phyloP scores from a whole-genome alignment of 371 early-diverging fungal species.

The Smittium mucronatum region DNA sequence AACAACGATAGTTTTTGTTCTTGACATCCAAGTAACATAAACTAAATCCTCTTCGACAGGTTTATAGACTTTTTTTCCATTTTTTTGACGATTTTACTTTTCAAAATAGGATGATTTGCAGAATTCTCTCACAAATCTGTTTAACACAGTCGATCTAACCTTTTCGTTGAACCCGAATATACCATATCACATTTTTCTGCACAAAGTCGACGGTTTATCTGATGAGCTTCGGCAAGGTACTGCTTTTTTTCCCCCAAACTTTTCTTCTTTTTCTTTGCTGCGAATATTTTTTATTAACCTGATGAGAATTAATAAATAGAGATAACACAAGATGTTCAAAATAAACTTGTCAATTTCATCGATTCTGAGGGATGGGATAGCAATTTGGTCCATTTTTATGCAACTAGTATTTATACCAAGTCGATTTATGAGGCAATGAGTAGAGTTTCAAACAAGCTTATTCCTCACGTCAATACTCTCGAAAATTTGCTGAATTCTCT shows the following conservation, averaged over 20 bases:
- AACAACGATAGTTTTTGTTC: conserved; percentile 79
- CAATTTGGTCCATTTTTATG: conserved; percentile 66
- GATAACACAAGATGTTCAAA: conserved; percentile 83
- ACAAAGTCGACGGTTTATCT: conserved; percentile 90
- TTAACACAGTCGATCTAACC: conserved; percentile 60
- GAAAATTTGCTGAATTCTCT: conserved; percentile 86
- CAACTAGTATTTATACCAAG: conserved; percentile 89
- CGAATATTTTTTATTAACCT: too few species aligned
- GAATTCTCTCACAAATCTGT: conserved; percentile 61
- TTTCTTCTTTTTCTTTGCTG: neutral
- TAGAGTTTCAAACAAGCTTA: conserved; percentile 84
- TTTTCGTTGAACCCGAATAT: conserved; percentile 67
- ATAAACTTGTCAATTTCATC: conserved; percentile 73
- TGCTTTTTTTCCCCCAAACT: neutral
- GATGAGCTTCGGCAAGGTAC: conserved; percentile 47
- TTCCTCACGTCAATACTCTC: conserved; percentile 72
- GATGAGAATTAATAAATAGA: too few species aligned
- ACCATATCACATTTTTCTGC: conserved; percentile 82
- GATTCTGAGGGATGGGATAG: conserved; percentile 67
- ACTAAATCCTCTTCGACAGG: conserved; percentile 31
- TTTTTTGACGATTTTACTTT: neutral
- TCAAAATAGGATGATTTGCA: conserved; percentile 63
- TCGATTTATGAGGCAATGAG: conserved; percentile 91
- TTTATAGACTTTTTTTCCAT: neutral
- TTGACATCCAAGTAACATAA: conserved; percentile 55